A percentile compares a stretch with the other conserved stretches of the same genome.
These are phyloP conservation scores for Moesziomyces antarcticus DNA, from an alignment of 1,284 basidiomycete species.

Conservation along the genomic window DNA sequence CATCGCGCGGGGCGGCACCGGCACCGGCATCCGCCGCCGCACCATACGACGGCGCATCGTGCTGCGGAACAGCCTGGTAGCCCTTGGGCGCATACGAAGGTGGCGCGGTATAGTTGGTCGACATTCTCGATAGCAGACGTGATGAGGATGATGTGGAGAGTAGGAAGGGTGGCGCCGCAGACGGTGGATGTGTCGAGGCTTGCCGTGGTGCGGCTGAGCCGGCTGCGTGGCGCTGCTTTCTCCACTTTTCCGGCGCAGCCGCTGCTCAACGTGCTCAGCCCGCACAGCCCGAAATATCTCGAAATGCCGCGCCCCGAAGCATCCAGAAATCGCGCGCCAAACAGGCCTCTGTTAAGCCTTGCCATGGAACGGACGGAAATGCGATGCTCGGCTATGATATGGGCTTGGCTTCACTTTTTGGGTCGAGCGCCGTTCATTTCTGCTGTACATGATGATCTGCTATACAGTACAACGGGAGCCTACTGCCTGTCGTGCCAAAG, in stretches of 20 bases:
- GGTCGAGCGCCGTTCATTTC: no score
- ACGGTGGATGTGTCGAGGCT: neutral
- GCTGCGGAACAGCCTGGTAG: slow-evolving; percentile 35
- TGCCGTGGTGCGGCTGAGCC: no score
- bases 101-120: slow-evolving; percentile 30
- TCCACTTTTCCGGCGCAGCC: slow-evolving; percentile 9
- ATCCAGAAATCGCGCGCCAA: slow-evolving; percentile 1
- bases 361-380: no score
- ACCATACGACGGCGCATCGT: slow-evolving; percentile 29
- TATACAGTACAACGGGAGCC: no score
- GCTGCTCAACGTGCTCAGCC: neutral
- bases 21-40: slow-evolving; percentile 27
- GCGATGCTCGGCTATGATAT: no score
- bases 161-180: no score
- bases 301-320: neutral
- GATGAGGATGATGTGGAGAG: neutral
- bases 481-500: no score
- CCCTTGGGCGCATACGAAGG: slow-evolving; percentile 40
- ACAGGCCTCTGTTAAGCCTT: no score
- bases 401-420: no score
- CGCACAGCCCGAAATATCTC: neutral
- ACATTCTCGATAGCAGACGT: slow-evolving; percentile 2
- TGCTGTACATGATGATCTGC: no score
- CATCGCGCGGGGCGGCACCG: slow-evolving; percentile 28
- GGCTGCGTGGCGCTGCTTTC: neutral